Percentiles rank a stretch among this genome's conserved stretches.
Evolutionary conservation across 78 protist genomes (phyloP).

Genomic region (Dictyostelium capitatum): DNA sequence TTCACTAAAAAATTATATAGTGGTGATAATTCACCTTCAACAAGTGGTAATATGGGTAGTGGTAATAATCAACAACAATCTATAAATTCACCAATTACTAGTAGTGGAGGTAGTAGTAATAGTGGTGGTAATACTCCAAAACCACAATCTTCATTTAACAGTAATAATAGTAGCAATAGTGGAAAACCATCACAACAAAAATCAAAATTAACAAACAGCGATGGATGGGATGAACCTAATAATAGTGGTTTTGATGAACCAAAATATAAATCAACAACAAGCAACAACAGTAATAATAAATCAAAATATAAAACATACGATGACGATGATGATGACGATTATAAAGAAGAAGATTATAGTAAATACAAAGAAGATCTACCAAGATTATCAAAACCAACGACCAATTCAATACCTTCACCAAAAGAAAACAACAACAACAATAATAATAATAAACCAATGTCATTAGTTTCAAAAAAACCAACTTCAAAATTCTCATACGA

Average conservation of each 20-base stretch:
- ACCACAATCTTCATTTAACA: not conserved
- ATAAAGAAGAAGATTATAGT: not conserved
- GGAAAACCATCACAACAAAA: not conserved
- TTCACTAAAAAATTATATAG: slow-evolving; percentile 44
- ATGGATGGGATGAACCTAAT: slow-evolving; percentile 72
- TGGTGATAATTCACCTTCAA: not conserved
- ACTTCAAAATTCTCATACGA: slow-evolving; percentile 25
- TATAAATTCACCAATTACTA: not conserved
- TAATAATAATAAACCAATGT: not conserved
- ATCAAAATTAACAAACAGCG: slow-evolving; percentile 8
- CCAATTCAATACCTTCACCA: not conserved
- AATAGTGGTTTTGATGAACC: too few species aligned
- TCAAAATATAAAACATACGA: not conserved
- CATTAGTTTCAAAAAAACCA: not conserved
- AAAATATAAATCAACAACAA: not conserved
- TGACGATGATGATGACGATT: slow-evolving; percentile 16
- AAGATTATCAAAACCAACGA: not conserved
- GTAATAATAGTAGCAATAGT: not conserved
- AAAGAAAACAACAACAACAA: not conserved
- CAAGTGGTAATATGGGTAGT: not conserved
- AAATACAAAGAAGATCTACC: slow-evolving; percentile 35
- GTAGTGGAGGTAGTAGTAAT: too few species aligned
- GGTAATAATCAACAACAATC: not conserved
- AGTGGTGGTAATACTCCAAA: not conserved
- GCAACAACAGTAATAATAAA: not conserved